Evolutionary conservation across 164 flowering plant species (phyloP).

Genomic region (Buxus sempervirens): DNA sequence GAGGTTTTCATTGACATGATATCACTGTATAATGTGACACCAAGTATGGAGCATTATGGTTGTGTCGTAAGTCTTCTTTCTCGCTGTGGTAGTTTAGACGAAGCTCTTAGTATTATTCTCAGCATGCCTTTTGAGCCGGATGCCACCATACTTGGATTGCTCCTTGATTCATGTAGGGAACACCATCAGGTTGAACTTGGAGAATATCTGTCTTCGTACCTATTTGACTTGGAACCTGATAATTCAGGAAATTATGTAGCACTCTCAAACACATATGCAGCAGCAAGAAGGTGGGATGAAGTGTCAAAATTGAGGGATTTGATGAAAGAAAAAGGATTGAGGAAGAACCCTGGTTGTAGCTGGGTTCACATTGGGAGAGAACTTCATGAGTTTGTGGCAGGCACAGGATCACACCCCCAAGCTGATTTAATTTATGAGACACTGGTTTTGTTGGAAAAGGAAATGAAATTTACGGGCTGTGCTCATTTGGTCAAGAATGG

Average conservation of each 20-base stretch:
- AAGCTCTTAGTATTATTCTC: constrained; percentile 35
- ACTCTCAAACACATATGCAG: constrained; percentile 51
- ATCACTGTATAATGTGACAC: constrained; percentile 29
- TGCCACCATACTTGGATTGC: constrained; percentile 41
- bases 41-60: constrained; percentile 57
- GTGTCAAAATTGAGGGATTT: constrained; percentile 33
- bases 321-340: constrained; percentile 49
- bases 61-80: constrained; percentile 57
- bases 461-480: constrained; percentile 25
- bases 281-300: constrained; percentile 48
- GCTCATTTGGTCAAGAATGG: not conserved
- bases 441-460: constrained; percentile 31
- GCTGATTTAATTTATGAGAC: constrained; percentile 26
- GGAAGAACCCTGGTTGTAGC: constrained; percentile 60
- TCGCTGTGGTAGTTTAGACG: constrained; percentile 37
- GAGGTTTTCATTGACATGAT: constrained; percentile 42
- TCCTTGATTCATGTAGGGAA: constrained; percentile 47
- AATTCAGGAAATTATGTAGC: constrained; percentile 60
- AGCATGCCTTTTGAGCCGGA: constrained; percentile 50
- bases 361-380: constrained; percentile 57
- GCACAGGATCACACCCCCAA: constrained; percentile 44
- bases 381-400: constrained; percentile 49
- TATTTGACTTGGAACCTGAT: constrained; percentile 44
- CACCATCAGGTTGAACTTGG: constrained; percentile 34
- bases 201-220: constrained; percentile 31